Conservation (phyloP, 2,329 filamentous ascomycete species). For the Cercospora nicotianae region DNA sequence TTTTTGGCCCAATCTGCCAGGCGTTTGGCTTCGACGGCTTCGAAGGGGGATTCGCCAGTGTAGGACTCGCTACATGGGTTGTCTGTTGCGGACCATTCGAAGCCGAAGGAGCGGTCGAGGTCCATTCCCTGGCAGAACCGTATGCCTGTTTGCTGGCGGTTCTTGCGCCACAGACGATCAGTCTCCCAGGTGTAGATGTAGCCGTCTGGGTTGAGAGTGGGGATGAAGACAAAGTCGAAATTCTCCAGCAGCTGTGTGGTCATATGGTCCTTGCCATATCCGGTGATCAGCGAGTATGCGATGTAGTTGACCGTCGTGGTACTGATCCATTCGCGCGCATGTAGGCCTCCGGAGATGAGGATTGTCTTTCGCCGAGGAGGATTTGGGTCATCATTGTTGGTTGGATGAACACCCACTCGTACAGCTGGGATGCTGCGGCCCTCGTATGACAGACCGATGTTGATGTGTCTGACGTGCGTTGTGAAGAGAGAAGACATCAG, state of each 20-base stretch:
- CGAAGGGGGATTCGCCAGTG: slow-evolving; percentile 78
- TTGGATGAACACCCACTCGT: slow-evolving; percentile 65
- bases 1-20: slow-evolving; percentile 82
- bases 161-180: slow-evolving; percentile 94
- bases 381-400: slow-evolving; percentile 49
- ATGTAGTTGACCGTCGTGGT: slow-evolving; percentile 88
- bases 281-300: slow-evolving; percentile 82
- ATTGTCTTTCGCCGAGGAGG: slow-evolving; percentile 67
- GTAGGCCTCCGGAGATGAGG: slow-evolving; percentile 79
- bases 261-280: slow-evolving; percentile 68
- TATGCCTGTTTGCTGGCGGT: slow-evolving; percentile 77
- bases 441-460: slow-evolving; percentile 82
- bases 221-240: slow-evolving; percentile 86
- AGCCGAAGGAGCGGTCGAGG: slow-evolving; percentile 82
- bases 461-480: slow-evolving; percentile 70
- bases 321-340: slow-evolving; percentile 95
- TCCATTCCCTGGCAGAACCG: slow-evolving; percentile 86
- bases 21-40: slow-evolving; percentile 73
- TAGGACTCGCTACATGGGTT: slow-evolving; percentile 93
- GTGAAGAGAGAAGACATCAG: slow-evolving; percentile 88
- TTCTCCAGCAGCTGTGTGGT: slow-evolving; percentile 77
- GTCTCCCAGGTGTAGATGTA: slow-evolving; percentile 91
- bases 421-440: slow-evolving; percentile 82
- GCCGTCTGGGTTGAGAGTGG: slow-evolving; percentile 88
- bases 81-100: slow-evolving; percentile 72